Evolutionary conservation across 768 basidiomycete genomes (phyloP), one percentile per base, ranked within the genome.

Genomic region (Boletellus emodensis): DNA sequence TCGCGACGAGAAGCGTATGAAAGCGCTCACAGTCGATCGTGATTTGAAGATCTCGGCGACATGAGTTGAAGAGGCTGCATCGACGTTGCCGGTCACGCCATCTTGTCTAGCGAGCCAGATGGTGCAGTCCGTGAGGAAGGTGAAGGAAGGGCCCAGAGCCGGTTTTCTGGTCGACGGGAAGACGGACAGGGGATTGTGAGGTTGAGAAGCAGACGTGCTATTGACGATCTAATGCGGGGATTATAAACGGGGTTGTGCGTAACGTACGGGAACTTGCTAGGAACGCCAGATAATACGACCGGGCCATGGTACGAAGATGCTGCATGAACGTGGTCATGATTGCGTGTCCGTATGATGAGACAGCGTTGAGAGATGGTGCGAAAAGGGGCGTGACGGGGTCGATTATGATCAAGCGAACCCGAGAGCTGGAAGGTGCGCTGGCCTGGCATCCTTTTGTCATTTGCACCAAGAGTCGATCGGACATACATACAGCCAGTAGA

Each of bases 291-390:
- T 67, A 67, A 43, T 71, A 71, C 6, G 60, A 64, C 40, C 74
- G 76, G 6, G 83, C 74, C 30, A 82, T 63, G 1, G 61, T 57
- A 42, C 81, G 78, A 22, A 90, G 72, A 46, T 82, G 76, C 2
- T 75, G 78, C 83, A 90, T 87, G 49, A 90, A 80, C 3, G 76
- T 75, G 0, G 77, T 77, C 86, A 90, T 89, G 15, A 78, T 68
- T 0, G 86, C 83, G 61, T 91, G 88, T 5, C 89, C 88, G 69
- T 88, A 81, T 3, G 85, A 78, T 4, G 87, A 84, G 3, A 80
- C 72, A 0, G 78, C 80, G 57, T 79, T 86, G 18, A 90, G 72
- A 39, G 78, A 68, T 1, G 85, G 82, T 9, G 79, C 76, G 12
- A 90, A 61, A 22, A 90, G 72, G 14, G 83, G 71, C 2, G 87